Conservation (phyloP, 805 yeast species). For the Pichia sporocuriosa region DNA sequence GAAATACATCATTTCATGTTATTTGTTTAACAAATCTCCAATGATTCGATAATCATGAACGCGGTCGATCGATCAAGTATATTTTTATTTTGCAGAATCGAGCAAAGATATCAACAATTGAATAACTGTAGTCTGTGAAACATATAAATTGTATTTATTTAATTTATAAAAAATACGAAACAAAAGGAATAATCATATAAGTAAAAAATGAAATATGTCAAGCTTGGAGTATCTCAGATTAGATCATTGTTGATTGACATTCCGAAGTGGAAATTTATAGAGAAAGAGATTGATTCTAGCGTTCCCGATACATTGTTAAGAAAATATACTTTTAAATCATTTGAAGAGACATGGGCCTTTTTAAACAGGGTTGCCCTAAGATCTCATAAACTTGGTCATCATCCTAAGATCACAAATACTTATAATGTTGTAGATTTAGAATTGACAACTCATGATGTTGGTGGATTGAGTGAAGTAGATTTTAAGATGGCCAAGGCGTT, state of each 20-base stretch:
- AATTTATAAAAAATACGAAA: too few relatives aligned
- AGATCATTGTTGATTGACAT: slow-evolving; percentile 12
- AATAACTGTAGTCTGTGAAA: too few relatives aligned
- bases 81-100: too few relatives aligned
- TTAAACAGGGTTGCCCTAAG: slow-evolving; percentile 50
- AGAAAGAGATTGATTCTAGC: background rate
- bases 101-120: too few relatives aligned
- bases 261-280: slow-evolving; percentile 11
- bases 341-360: slow-evolving; percentile 62
- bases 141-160: too few relatives aligned
- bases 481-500: slow-evolving; percentile 47
- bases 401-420: slow-evolving; percentile 60
- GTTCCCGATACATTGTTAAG: slow-evolving; percentile 25
- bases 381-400: slow-evolving; percentile 57
- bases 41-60: too few relatives aligned
- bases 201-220: slow-evolving; percentile 13
- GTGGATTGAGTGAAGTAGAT: slow-evolving; percentile 49
- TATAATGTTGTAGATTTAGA: slow-evolving; percentile 51
- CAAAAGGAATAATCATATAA: too few relatives aligned
- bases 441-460: slow-evolving; percentile 60
- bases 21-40: too few relatives aligned
- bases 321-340: slow-evolving; percentile 36
- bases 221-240: slow-evolving; percentile 22
- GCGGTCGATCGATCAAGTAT: too few relatives aligned
- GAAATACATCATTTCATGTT: background rate